Base-by-base conservation (phyloP, 257 asterid genomes). In the Knoxia roxburghii region DNA sequence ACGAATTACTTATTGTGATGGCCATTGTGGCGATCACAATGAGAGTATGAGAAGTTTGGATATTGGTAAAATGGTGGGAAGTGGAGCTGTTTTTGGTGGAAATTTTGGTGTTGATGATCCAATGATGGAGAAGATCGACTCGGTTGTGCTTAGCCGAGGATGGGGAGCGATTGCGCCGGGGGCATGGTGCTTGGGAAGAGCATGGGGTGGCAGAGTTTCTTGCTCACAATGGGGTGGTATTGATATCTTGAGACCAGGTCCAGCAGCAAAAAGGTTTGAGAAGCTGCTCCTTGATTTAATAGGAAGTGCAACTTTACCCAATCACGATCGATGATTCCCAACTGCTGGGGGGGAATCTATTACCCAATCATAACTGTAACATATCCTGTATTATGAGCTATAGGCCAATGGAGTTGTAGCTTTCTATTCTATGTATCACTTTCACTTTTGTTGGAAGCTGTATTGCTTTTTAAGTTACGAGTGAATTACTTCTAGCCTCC, bases 111-210 rank as follows among this genome's bases (percentile, higher is more conserved):
- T 40, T 30, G 66, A 66, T 53, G 72, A 62, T 72, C 77, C 82
- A 13, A 58, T 67, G 41, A 32, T 74, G 72, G 82, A 77, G 67
- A 48, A 49, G 78, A 77, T 81, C 68, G 85, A 81, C 57, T 70
- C 75, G 7, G 74, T 65, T 55, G 51, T 69, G 54, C 85, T 81
- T 27, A 71, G 69, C 29, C 72, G 78, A 21, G 68, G 71, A 12
- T 54, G 29, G 26, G 68, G 75, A 49, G 64, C 40, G 67, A 64
- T 74, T 55, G 40, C 79, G 33, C 82, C 85, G 7, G 85, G 85
- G 17, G 85, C 78, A 2, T 81, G 85, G 85, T 81, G 85, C 68
- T 61, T 81, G 48, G 85, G 82, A 40, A 69, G 68, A 65, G 18
- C 76, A 32, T 70, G 81, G 61, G 66, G 77, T 71, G 68, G 68